Evolutionary conservation across 1,139 yeast species (phyloP), one percentile per base, ranked within the genome.

Genomic region (Wickerhamomyces sp.): DNA sequence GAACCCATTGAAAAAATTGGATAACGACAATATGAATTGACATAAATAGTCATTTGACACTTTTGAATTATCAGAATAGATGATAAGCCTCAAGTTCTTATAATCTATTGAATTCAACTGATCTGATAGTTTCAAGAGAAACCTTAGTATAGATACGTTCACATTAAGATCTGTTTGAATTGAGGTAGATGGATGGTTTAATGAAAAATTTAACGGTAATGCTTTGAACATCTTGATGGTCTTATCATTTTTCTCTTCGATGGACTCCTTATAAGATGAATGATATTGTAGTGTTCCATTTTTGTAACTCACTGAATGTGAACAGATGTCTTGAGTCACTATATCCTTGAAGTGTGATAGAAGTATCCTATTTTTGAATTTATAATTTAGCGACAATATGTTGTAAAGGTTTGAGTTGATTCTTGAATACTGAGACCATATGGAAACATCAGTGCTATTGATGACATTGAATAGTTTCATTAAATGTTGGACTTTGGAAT

Each of bases 1-100:
- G 36, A 56, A 52, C 6, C 60, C 58, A 45, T 56, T 58, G 15
- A 56, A 38, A 36, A 51, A 53, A 27, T 58, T 56, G 2, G 60
- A 51, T 9, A 55, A 32, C 1, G 49, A 43, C 15, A 56, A 11
- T 8, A 57, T 45, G 38, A 58, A 56, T 15, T 56, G 54, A 7
- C 54, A 52, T 11, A 58, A 37, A n/a, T 40, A 37, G 18, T 52
- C 58, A 37, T 32, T 6, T 38, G 29, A 7, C 29, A n/a, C 2
- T 36, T 26, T 2, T 18, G 23, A 18, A 18, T 18, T 3, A 18
- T 18, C 23, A 18, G 59, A 49, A 35, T 49, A 55, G 2, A 58
- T 46, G 14, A 58, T 11, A 10, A 56, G 50, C 15, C 52, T 56
- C 30, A 56, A 45, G 34, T 56, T 55, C 35, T 47, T 47, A 41